phyloP scores from a whole-genome alignment of 2,329 filamentous ascomycete genomes.

The Thielaviopsis populi region DNA sequence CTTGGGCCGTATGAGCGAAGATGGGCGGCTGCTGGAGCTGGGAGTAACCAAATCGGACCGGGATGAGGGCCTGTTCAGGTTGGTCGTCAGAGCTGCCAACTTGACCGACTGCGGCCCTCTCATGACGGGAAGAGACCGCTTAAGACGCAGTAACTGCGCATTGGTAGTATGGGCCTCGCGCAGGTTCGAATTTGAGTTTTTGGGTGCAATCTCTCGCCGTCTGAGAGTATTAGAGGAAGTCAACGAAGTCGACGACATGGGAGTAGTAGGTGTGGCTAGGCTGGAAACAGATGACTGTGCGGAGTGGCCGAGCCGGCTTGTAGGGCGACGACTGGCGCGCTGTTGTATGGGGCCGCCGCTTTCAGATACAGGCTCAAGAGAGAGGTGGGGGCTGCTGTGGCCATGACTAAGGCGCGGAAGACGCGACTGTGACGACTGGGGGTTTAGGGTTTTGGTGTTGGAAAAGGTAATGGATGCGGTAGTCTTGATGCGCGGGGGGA shows the following conservation, averaged over 20 bases:
- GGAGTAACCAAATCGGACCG: constrained; percentile 8
- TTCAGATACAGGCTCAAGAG: constrained; percentile 86
- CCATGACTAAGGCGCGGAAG: constrained; percentile 54
- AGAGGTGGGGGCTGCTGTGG: constrained; percentile 56
- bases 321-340: constrained; percentile 44
- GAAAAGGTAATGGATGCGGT: constrained; percentile 85
- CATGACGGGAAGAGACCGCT: constrained; percentile 49
- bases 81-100: constrained; percentile 34
- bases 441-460: constrained; percentile 46
- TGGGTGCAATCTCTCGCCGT: constrained; percentile 42
- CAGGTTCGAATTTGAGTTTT: constrained; percentile 38
- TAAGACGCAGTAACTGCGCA: constrained; percentile 48
- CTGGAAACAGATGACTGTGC: constrained; percentile 53
- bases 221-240: constrained; percentile 38
- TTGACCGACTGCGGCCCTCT: constrained; percentile 34
- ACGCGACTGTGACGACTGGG: constrained; percentile 37
- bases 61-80: constrained; percentile 35
- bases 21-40: constrained; percentile 7
- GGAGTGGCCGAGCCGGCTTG: constrained; percentile 54
- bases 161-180: constrained; percentile 47
- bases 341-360: constrained; percentile 55
- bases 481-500: constrained; percentile 56
- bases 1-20: constrained; percentile 41
- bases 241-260: constrained; percentile 35
- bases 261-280: constrained; percentile 45